Evolutionary conservation across 768 basidiomycete species (phyloP).

Genomic region (Boletus bicolor): DNA sequence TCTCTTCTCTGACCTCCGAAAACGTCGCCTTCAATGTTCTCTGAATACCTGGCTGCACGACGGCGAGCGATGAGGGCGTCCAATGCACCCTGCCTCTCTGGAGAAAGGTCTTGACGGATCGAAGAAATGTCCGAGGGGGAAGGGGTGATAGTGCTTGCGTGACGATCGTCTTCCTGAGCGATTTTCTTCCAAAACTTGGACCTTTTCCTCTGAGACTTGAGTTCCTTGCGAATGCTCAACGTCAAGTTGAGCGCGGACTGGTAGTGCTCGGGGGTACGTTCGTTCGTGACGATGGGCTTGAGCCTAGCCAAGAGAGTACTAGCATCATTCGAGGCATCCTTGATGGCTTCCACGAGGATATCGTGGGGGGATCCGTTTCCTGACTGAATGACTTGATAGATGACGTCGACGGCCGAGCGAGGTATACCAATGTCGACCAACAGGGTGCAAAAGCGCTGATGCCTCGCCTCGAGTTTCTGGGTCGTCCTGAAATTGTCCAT

Average conservation of each 20-base stretch:
- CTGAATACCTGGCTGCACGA: slow-evolving; percentile 11
- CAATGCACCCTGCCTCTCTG: slow-evolving; percentile 34
- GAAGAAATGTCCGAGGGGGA: slow-evolving; percentile 32
- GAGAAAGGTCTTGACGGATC: slow-evolving; percentile 23
- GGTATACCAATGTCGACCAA: slow-evolving; percentile 30
- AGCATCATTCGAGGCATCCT: slow-evolving; percentile 37
- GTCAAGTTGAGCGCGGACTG: slow-evolving; percentile 45
- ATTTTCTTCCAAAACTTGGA: slow-evolving; percentile 47
- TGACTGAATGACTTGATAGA: slow-evolving; percentile 21
- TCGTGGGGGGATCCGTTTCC: slow-evolving; percentile 38
- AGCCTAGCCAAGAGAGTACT: slow-evolving; percentile 43
- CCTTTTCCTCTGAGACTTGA: slow-evolving; percentile 41
- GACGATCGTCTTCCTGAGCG: slow-evolving; percentile 32
- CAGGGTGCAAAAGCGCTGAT: slow-evolving; percentile 23
- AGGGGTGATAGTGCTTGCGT: slow-evolving; percentile 25
- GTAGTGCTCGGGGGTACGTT: slow-evolving; percentile 42
- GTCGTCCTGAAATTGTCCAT: slow-evolving; percentile 25
- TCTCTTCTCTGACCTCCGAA: slow-evolving; percentile 20
- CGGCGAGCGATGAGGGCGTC: slow-evolving; percentile 35
- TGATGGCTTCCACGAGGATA: slow-evolving; percentile 42
- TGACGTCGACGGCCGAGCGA: slow-evolving; percentile 18
- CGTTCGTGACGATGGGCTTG: slow-evolving; percentile 33
- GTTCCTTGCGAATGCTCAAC: slow-evolving; percentile 42
- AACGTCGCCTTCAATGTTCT: slow-evolving; percentile 19
- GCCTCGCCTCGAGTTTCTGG: slow-evolving; percentile 25